These are phyloP conservation scores for Aspergillus nidulans DNA, from an alignment of 495 filamentous ascomycete species.

Conservation along the genomic window DNA sequence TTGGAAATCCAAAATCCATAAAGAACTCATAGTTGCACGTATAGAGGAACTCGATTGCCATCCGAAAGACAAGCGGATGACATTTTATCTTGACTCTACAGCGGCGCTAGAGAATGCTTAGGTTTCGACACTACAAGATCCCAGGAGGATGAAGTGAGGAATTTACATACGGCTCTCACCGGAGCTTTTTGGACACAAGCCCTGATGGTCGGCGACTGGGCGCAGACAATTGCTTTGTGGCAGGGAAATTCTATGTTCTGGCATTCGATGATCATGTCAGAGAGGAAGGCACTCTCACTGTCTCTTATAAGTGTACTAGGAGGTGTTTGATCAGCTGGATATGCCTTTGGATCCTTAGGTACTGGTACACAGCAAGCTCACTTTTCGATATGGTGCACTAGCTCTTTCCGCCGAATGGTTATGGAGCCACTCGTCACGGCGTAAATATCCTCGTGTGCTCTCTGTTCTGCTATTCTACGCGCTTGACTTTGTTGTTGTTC, in stretches of 20 bases:
- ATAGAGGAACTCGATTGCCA: background rate
- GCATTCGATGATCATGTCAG: background rate
- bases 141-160: background rate
- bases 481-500: background rate
- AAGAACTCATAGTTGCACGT: background rate
- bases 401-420: background rate
- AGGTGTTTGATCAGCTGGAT: background rate
- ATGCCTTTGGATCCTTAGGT: background rate
- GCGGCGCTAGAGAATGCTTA: background rate
- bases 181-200: background rate
- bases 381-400: background rate
- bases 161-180: background rate
- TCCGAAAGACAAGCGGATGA: conserved; percentile 1
- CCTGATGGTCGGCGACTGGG: background rate
- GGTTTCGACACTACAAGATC: background rate
- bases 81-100: background rate
- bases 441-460: background rate
- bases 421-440: background rate
- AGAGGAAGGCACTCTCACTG: background rate
- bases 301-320: background rate
- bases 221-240: conserved; percentile 4
- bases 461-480: background rate
- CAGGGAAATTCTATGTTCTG: background rate
- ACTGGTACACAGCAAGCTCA: background rate
- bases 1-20: background rate